Evolutionary conservation across 371 early-diverging fungal species (phyloP), one percentile per base, ranked within the genome.

Genomic region (Mucor sp.): DNA sequence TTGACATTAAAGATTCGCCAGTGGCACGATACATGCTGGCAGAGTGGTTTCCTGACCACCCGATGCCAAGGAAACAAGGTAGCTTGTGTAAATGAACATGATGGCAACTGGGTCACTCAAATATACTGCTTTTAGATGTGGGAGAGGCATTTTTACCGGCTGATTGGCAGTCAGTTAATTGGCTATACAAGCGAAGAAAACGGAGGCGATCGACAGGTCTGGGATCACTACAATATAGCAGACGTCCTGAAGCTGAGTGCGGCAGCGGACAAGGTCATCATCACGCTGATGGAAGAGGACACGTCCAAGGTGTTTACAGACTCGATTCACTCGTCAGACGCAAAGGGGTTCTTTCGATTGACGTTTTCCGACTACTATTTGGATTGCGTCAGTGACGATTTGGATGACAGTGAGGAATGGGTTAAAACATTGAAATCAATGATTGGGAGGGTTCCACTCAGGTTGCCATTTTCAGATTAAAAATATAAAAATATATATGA

Each of bases 1-100:
- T 58, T 79, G 35, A 74, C 82, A 1, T 44, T 82, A 2, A 75
- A 78, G 41, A 79, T 82, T 19, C 70, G 71, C 0, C 82, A 82
- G 58, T 82, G 82, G 82, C 76, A 82, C 62, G 72, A 77, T 39
- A 82, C 82, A 32, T 73, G 76, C 28, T 76, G 73, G 76, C 68
- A 74, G n/a, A 73, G 73, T 39, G 82, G 83, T 0, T 79, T 76
- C 61, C 60, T 83, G 33, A 74, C 79, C 3, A 75, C 71, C 28
- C 65, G 82, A 41, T 47, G 43, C 6, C 72, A 73, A 58, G 77
- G 74, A 8, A 60, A 65, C 14, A 68, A 71, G 72, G 82, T 77
- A 79, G 66, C 27, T 27, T 53, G 21, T 21, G 9, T 21, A 47
- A 47, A 47, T 19, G 21, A 21, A 47, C 21, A 3, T 19, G 14